phyloP scores from a whole-genome alignment of 345 rosid genomes.

The Dipteronia dyeriana region DNA sequence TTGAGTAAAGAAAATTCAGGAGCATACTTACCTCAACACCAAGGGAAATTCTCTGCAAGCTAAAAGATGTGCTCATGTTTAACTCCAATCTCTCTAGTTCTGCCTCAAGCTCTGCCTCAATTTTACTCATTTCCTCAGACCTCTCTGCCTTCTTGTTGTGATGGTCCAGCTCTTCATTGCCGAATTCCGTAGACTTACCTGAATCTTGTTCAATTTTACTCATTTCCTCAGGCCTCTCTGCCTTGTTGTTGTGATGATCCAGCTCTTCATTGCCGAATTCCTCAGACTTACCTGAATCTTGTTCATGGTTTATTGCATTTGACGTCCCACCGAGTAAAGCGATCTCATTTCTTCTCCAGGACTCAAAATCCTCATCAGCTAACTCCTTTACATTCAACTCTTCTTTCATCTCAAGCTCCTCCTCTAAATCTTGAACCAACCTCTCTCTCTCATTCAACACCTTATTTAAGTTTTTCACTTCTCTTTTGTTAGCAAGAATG shows the following conservation, averaged over 20 bases:
- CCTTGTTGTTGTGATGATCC: neutral
- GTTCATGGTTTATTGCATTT: neutral
- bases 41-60: conserved; percentile 11
- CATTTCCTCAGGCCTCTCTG: conserved; percentile 21
- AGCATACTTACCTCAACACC: conserved; percentile 21
- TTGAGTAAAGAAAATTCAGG: neutral
- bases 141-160: conserved; percentile 4
- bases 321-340: neutral
- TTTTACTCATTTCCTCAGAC: conserved; percentile 30
- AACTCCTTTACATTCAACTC: neutral
- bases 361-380: too few relatives aligned
- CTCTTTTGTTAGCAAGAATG: conserved; percentile 6
- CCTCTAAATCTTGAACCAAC: conserved; percentile 34
- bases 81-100: conserved; percentile 35
- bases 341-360: neutral
- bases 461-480: conserved; percentile 30
- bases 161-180: conserved; percentile 2
- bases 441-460: conserved; percentile 28
- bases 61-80: conserved; percentile 24
- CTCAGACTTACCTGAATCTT: neutral
- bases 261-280: neutral
- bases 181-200: neutral
- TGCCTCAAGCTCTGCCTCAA: conserved; percentile 45
- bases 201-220: conserved; percentile 42
- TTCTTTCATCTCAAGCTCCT: conserved; percentile 42